Percentiles rank a stretch among this genome's conserved stretches.
Conservation (phyloP, 352 stramenopile species). For the Globisporangium middletonii region DNA sequence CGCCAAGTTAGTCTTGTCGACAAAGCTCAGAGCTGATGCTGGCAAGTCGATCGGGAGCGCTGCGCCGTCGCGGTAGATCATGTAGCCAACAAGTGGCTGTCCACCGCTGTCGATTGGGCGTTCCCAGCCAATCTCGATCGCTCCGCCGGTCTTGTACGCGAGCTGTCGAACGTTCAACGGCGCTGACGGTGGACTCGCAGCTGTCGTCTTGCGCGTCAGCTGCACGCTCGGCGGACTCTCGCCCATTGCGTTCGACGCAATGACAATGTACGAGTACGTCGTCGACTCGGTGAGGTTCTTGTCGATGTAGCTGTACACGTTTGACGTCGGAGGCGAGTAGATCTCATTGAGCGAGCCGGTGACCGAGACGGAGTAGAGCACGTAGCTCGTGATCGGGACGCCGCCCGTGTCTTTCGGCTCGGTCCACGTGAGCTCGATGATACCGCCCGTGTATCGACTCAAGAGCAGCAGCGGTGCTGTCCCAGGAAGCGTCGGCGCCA, state of each 20-base stretch:
- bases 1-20: conserved; percentile 26
- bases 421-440: conserved; percentile 28
- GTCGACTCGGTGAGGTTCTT: conserved; percentile 44
- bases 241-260: conserved; percentile 30
- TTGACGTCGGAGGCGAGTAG: conserved; percentile 16
- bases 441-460: conserved; percentile 23
- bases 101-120: conserved; percentile 48
- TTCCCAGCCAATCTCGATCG: conserved; percentile 54
- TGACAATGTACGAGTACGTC: conserved; percentile 40
- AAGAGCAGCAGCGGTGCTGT: conserved; percentile 20
- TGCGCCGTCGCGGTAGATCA: conserved; percentile 42
- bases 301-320: conserved; percentile 27
- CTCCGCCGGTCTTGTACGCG: conserved; percentile 36
- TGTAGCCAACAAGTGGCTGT: conserved; percentile 34
- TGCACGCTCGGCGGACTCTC: conserved; percentile 26
- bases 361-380: conserved; percentile 18
- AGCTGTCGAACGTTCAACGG: conserved; percentile 40
- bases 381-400: conserved; percentile 23
- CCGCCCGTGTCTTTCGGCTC: conserved; percentile 27
- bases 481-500: conserved; percentile 16
- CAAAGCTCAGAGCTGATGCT: conserved; percentile 18
- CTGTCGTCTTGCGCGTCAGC: conserved; percentile 27
- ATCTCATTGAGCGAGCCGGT: conserved; percentile 14
- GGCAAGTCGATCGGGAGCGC: conserved; percentile 20
- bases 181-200: conserved; percentile 35